Base-by-base conservation (phyloP, 345 rosid species). In the Arabidopsis thaliana region DNA sequence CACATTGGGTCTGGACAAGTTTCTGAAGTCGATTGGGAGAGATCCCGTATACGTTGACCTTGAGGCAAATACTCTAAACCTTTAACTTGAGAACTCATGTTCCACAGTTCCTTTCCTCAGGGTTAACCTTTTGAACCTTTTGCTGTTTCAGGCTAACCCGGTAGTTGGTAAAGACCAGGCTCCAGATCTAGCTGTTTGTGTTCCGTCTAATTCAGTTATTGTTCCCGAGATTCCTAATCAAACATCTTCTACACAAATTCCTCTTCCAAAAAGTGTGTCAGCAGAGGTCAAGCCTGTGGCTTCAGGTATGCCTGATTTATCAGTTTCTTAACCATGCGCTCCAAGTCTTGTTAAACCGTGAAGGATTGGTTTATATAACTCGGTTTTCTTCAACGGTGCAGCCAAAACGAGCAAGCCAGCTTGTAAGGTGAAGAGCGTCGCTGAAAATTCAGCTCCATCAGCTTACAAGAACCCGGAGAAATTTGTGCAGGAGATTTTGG, bases 81-180 rank as follows among this genome's bases (percentile, higher is more conserved):
- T 13, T 58, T 45, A 58, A 50, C 32, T 65, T 57, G 12, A 48
- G 24, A 56, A 10, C 32, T 65, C 56, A 46, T 71, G 34, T 57
- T 58, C 28, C 46, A 44, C 25, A 42, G 44, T 45, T 77, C 16
- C 33, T 14, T 78, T 11, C 23, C 41, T 50, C 25, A 13, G 5
- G 8, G 37, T 23, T 68, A 62, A 55, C 36, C 10, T 46, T 46
- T 53, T 20, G 49, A 34, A 23, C 69, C 49, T 23, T 77, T 34
- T 62, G n/a, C 58, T 83, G 37, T 63, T 57, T 73, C 74, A 91
- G 97, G 95, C 86, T 67, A 89, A 81, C 73, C 98, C 92, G 8
- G 41, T 80, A 22, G 93, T 91, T 24, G 97, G 98, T 65, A 94
- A 91, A 82, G 97, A 94, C 79, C 95, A 88, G 72, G 93, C 97